Evolutionary conservation across 805 yeast species (phyloP).

Genomic region (Candida ulmi): DNA sequence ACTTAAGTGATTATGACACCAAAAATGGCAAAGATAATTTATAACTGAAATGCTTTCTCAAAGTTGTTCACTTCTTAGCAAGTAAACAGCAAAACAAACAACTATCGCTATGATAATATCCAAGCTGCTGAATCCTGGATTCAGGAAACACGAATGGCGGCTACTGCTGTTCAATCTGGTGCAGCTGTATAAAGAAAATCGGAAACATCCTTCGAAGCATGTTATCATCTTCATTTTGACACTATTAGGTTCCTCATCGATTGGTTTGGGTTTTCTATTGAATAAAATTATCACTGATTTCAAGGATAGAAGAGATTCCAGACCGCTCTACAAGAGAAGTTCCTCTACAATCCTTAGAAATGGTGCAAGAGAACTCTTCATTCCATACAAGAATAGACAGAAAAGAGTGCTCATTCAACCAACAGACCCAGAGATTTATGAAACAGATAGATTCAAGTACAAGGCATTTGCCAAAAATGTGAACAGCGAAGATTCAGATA

Average conservation of each 20-base stretch:
- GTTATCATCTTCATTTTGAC: slow-evolving; percentile 23
- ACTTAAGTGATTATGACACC: no score
- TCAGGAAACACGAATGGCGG: slow-evolving; percentile 17
- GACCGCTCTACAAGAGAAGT: slow-evolving; percentile 22
- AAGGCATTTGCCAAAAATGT: slow-evolving; percentile 23
- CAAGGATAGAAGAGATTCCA: slow-evolving; percentile 23
- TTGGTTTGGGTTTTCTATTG: slow-evolving; percentile 15
- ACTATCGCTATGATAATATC: slow-evolving; percentile 6
- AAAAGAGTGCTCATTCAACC: slow-evolving; percentile 23
- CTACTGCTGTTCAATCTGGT: slow-evolving; percentile 17
- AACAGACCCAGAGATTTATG: slow-evolving; percentile 23
- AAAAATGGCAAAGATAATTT: no score
- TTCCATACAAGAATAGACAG: slow-evolving; percentile 23
- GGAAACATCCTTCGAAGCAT: slow-evolving; percentile 21
- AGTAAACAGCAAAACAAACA: no score
- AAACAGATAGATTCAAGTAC: slow-evolving; percentile 21
- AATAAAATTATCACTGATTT: slow-evolving; percentile 23
- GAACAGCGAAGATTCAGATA: slow-evolving; percentile 17
- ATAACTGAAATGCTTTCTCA: no score
- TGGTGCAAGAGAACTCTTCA: slow-evolving; percentile 25
- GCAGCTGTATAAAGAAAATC: slow-evolving; percentile 22
- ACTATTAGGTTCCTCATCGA: slow-evolving; percentile 17
- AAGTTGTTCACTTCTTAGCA: no score
- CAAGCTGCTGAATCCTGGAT: slow-evolving; percentile 12
- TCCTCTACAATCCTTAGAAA: slow-evolving; percentile 24